Conservation (phyloP, 2,329 filamentous ascomycete species). For the Venturia pyrina region DNA sequence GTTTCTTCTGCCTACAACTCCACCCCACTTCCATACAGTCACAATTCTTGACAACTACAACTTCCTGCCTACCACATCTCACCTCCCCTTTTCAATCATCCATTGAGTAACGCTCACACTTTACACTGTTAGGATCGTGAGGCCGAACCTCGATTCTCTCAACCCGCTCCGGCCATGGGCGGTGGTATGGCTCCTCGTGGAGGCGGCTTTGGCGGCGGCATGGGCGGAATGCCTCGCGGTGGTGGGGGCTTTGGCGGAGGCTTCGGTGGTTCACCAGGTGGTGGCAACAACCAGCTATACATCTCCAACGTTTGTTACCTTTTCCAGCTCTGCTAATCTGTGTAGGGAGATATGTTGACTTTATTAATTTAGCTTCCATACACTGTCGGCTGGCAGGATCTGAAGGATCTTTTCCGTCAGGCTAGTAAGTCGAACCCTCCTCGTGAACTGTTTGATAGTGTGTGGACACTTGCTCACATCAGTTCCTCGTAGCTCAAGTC, state of each 20-base stretch:
- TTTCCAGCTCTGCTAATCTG: conserved; percentile 16
- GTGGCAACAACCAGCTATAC: conserved; percentile 81
- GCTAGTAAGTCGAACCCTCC: conserved; percentile 58
- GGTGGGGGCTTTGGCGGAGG: conserved; percentile 36
- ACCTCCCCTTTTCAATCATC: background rate
- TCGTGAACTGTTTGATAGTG: conserved; percentile 18
- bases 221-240: conserved; percentile 32
- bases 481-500: conserved; percentile 20
- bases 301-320: conserved; percentile 85
- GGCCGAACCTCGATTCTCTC: conserved; percentile 91
- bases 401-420: conserved; percentile 98
- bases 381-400: conserved; percentile 95
- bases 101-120: background rate
- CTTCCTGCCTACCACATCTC: background rate
- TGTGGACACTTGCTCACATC: conserved; percentile 43
- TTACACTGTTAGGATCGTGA: conserved; percentile 67
- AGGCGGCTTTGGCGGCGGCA: conserved; percentile 34
- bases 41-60: background rate
- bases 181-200: conserved; percentile 26
- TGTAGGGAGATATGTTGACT: conserved; percentile 13
- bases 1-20: background rate
- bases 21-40: background rate
- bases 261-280: conserved; percentile 36
- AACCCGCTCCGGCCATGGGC: conserved; percentile 42
- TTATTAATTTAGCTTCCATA: conserved; percentile 67